Evolutionary conservation across 495 filamentous ascomycete genomes (phyloP), one percentile per base, ranked within the genome.

Genomic region (Aspergillus ellipticus): DNA sequence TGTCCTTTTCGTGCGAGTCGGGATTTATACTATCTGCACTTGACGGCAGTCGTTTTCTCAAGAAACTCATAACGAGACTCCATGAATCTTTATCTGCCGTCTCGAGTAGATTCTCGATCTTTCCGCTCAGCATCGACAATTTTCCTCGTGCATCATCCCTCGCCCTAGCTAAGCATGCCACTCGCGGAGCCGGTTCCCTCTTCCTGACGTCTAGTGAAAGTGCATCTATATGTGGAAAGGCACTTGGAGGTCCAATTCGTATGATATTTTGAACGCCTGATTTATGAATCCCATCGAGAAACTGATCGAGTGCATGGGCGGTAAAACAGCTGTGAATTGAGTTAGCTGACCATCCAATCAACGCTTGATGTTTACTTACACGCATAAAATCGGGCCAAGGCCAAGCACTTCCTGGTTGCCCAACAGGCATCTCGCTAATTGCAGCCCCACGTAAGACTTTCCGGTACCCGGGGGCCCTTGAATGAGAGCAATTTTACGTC

Each of bases 401-500:
- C 67, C 54, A 1, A 72, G 69, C n/a, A 57, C 51, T 0, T 39
- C 49, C 42, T 77, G 76, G 58, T 87, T 86, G 2, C 64, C 73
- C 4, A 91, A 67, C 7, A 91, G 64, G 2, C 80, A 75, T 54
- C 82, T 80, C 15, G 85, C 77, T 17, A 82, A 51, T 54, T 75
- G 55, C 6, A 73, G 56, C 4, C 69, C 70, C 6, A 69, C 58
- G 35, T 59, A 66, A 20, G 66, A 68, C 66, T 91, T 90, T 13
- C 89, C 89, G 0, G 87, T 90, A 3, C 89, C 89, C 0, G 89
- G 89, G 0, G 88, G 89, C 0, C 89, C 89, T 70, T 91, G 88
- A 24, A 88, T 85, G 1, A 89, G 69, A 4, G 82, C 81, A 11
- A 89, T 53, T 6, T 71, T 74, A 3, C 78, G 71, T 3, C 68